Conservation (phyloP, 2,329 filamentous ascomycete species). For the Aaosphaeria arxii region DNA sequence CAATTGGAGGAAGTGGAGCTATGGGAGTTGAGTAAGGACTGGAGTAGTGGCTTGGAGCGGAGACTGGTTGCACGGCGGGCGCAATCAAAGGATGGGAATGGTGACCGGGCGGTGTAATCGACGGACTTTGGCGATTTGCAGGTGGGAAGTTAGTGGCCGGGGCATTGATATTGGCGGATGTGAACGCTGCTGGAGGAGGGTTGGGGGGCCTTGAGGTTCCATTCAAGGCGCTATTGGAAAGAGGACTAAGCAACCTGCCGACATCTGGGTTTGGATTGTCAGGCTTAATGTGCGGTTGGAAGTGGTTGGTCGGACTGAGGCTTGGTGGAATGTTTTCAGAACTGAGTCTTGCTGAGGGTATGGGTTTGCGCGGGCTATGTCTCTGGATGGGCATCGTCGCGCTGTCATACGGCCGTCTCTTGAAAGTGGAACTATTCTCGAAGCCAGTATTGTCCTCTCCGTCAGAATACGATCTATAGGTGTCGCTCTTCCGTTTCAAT, state of each 20-base stretch:
- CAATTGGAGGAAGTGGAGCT: too few relatives aligned
- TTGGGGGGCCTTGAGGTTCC: conserved; percentile 14
- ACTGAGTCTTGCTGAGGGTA: conserved; percentile 17
- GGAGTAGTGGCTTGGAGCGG: too few relatives aligned
- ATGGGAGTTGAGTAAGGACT: too few relatives aligned
- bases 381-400: conserved; percentile 22
- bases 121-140: too few relatives aligned
- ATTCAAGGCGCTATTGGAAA: conserved; percentile 29
- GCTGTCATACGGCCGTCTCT: conserved; percentile 24
- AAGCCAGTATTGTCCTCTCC: conserved; percentile 20
- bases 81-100: too few relatives aligned
- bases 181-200: conserved; percentile 3
- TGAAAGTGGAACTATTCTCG: neutral
- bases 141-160: neutral
- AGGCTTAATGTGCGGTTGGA: conserved; percentile 6
- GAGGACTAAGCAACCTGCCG: conserved; percentile 21
- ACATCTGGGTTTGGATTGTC: conserved; percentile 10
- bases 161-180: conserved; percentile 2
- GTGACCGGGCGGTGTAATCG: too few relatives aligned
- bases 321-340: conserved; percentile 26
- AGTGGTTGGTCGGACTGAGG: conserved; percentile 14
- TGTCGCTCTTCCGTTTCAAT: conserved; percentile 34
- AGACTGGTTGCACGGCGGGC: too few relatives aligned
- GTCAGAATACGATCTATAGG: conserved; percentile 26
- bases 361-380: conserved; percentile 24